Base-by-base conservation (phyloP, 192 early-diverging fungal species). In the Umbelopsis sp. region DNA sequence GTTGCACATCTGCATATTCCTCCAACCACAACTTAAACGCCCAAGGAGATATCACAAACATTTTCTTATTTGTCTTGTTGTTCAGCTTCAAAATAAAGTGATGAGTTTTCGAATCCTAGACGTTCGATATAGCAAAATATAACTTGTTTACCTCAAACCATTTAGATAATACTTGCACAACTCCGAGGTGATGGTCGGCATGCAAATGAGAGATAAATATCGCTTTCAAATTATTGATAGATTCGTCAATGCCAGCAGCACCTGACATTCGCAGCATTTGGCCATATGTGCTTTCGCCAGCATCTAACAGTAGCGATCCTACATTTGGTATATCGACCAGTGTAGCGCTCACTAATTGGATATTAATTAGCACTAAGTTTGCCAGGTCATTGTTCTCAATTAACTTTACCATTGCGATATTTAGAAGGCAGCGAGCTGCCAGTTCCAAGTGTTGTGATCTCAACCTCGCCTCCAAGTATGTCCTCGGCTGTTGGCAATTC, bases 161-260 rank as follows among this genome's bases (percentile, higher is more conserved):
- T 64, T 86, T 84, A 21, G 76, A 81, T 64, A 99, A 79, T 47
- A 99, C 67, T 27, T 86, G 75, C 6, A 94, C 80, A 4, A 89
- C 80, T 3, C 98, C 98, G 21, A 99, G 78, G 75, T 98, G 98
- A 72, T 99, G 98, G 79, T 99, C 98, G 27, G 96, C 98, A 77
- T 99, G 97, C 82, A 99, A 79, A 76, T 99, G 97, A 45, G 95
- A 97, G 10, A 99, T 84, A 79, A 95, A 98, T 61, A 99, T 71
- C 10, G 91, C 78, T 64, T 84, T 81, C 30, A 99, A 64, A 11
- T 74, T 73, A 11, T 67, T 65, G 12, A 98, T 71, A 51, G 83
- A 84, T 23, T 88, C 79, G 11, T 82, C 78, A 9, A 89, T 74
- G n/a, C 61, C 74, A 52, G 84, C 82, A n/a, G 27, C 51, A 22